A percentile compares a stretch with the other conserved stretches of the same genome.
Conservation (phyloP, 805 yeast species). For the Spathaspora arborariae region DNA sequence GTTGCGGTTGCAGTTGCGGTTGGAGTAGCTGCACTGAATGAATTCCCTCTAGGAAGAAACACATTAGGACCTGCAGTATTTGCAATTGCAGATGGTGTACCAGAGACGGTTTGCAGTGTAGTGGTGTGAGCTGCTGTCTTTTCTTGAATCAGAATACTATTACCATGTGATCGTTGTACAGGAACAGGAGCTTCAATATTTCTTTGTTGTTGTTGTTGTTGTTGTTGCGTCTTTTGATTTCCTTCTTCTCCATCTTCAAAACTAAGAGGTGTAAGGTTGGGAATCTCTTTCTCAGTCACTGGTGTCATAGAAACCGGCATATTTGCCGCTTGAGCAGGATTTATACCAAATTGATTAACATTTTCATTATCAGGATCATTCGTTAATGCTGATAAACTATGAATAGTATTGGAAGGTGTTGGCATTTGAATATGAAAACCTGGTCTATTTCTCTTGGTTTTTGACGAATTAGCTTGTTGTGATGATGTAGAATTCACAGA, state of each 20-base stretch:
- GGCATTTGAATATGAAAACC: slow-evolving; percentile 72
- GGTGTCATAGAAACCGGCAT: slow-evolving; percentile 77
- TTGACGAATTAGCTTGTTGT: slow-evolving; percentile 10
- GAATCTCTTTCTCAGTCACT: slow-evolving; percentile 53
- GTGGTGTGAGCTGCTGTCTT: neutral
- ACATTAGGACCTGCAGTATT: slow-evolving; percentile 1
- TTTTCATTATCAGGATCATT: slow-evolving; percentile 33
- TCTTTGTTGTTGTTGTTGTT: neutral
- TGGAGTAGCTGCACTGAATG: slow-evolving; percentile 9
- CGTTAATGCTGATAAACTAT: slow-evolving; percentile 35
- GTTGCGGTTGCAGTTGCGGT: slow-evolving; percentile 1
- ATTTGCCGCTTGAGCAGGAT: slow-evolving; percentile 45
- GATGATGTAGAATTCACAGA: neutral
- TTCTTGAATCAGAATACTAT: slow-evolving; percentile 9
- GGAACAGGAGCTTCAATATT: neutral
- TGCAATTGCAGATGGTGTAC: neutral
- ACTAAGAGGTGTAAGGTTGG: slow-evolving; percentile 7
- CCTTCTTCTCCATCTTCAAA: slow-evolving; percentile 10
- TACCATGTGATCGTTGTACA: slow-evolving; percentile 7
- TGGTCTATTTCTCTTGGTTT: slow-evolving; percentile 14
- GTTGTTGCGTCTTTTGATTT: slow-evolving; percentile 12
- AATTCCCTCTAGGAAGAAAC: slow-evolving; percentile 8
- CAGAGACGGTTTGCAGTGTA: neutral
- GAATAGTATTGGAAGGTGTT: slow-evolving; percentile 47
- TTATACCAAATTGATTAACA: slow-evolving; percentile 67